A percentile compares a stretch with the other conserved stretches of the same genome.
These are phyloP conservation scores for Bauhinia variegata DNA, from an alignment of 306 rosid genomes.

Conservation along the genomic window DNA sequence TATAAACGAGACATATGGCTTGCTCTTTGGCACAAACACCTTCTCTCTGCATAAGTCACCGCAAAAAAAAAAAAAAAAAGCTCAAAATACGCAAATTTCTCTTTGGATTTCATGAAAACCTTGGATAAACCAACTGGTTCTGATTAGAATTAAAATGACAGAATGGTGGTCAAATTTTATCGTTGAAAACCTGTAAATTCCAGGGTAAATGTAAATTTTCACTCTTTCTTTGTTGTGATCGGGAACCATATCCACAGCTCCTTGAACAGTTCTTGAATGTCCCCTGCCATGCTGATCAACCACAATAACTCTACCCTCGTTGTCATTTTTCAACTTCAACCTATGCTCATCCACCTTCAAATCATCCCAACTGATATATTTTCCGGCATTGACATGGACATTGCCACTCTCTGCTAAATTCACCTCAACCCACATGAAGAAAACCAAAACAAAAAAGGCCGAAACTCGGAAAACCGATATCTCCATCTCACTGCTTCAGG, in stretches of 20 bases:
- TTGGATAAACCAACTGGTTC: background rate
- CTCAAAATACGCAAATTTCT: background rate
- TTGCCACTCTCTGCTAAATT: slow-evolving; percentile 37
- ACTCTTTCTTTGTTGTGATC: slow-evolving; percentile 54
- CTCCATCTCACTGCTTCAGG: slow-evolving; percentile 8
- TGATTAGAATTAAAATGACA: no score
- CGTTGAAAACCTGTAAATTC: slow-evolving; percentile 71
- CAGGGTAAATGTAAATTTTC: slow-evolving; percentile 79
- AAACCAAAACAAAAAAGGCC: slow-evolving; percentile 27
- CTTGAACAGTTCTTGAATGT: slow-evolving; percentile 80
- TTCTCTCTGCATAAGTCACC: slow-evolving; percentile 70
- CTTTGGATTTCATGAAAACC: slow-evolving; percentile 1
- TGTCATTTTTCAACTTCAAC: slow-evolving; percentile 26
- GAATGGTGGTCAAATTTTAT: background rate
- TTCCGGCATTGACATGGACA: slow-evolving; percentile 11
- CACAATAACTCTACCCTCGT: slow-evolving; percentile 46
- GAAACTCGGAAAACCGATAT: slow-evolving; percentile 27
- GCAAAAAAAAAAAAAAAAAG: background rate
- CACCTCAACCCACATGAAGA: slow-evolving; percentile 36
- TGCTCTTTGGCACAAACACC: slow-evolving; percentile 64
- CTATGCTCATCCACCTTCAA: slow-evolving; percentile 52
- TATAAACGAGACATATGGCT: slow-evolving; percentile 82
- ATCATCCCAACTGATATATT: slow-evolving; percentile 81
- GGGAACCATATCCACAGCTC: slow-evolving; percentile 84
- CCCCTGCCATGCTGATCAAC: slow-evolving; percentile 71